Percentiles rank a stretch among this genome's conserved stretches.
phyloP scores from a whole-genome alignment of 2,329 filamentous ascomycete genomes.

The Onygena corvina region DNA sequence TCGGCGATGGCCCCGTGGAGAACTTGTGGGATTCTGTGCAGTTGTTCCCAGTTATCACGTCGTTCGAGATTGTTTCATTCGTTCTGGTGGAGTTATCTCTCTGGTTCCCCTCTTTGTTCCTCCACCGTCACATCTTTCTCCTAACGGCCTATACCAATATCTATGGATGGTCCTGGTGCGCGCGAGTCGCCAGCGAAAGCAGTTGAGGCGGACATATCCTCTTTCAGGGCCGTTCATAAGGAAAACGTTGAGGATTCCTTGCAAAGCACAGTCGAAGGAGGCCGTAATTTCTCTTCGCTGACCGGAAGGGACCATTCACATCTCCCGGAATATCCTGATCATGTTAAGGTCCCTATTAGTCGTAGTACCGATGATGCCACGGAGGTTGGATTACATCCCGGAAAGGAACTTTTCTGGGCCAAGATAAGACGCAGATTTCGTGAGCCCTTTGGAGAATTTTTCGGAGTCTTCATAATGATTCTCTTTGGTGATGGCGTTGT shows the following conservation, averaged over 20 bases:
- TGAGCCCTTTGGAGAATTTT: slow-evolving; percentile 55
- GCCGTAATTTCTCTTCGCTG: not conserved
- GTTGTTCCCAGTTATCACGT: not conserved
- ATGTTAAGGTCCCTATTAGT: not conserved
- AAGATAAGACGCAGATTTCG: slow-evolving; percentile 40
- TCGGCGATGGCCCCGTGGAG: not conserved
- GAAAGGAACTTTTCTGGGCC: slow-evolving; percentile 39
- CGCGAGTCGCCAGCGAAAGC: not conserved
- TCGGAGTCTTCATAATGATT: slow-evolving; percentile 55
- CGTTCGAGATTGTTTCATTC: not conserved
- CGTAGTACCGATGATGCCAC: not conserved
- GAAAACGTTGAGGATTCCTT: not conserved
- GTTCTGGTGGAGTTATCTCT: not conserved
- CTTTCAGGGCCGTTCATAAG: not conserved
- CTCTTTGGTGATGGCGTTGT: slow-evolving; percentile 61
- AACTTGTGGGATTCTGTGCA: not conserved
- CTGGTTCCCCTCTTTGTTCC: not conserved
- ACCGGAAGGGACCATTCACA: not conserved
- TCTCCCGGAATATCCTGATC: not conserved
- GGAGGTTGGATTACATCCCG: not conserved
- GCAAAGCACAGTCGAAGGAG: not conserved
- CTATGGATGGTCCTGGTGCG: not conserved
- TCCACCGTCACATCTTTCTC: not conserved
- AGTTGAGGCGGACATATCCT: not conserved
- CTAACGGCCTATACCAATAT: not conserved